These are phyloP conservation scores for Setaria viridis DNA, from an alignment of 202 grass and related monocot species.

Conservation along the genomic window DNA sequence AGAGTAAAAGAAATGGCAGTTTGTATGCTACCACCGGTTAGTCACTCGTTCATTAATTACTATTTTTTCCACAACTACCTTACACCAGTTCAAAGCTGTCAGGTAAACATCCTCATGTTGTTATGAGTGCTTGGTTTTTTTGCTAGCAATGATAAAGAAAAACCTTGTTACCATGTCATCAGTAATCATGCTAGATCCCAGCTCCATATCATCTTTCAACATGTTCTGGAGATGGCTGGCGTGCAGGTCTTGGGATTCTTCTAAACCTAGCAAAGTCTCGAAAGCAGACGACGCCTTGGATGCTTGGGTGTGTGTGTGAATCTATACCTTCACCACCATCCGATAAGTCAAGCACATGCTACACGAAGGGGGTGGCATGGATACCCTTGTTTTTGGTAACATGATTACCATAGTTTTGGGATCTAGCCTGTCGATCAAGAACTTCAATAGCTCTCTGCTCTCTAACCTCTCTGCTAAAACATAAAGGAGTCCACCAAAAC, in stretches of 20 bases:
- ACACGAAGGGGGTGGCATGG: not conserved
- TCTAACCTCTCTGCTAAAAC: not conserved
- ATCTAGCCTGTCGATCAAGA: not conserved
- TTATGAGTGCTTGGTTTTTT: not conserved
- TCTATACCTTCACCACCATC: not conserved
- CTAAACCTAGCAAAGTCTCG: not conserved
- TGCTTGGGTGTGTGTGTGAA: not conserved
- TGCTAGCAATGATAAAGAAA: not conserved
- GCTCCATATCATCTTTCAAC: not conserved
- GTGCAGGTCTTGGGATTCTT: not conserved
- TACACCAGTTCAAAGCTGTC: not conserved
- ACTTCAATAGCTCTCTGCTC: not conserved
- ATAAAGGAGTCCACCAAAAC: not conserved
- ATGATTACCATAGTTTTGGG: not conserved
- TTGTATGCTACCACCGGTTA: too few species aligned
- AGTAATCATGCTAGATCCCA: not conserved
- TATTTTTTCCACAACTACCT: not conserved
- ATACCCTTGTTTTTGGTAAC: not conserved
- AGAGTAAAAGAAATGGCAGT: too few species aligned
- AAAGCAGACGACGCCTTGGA: not conserved
- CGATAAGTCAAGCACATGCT: not conserved
- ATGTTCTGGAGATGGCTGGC: not conserved
- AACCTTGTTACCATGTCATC: not conserved
- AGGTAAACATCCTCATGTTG: conserved; percentile 1
- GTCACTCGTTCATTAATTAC: too few species aligned